A percentile compares a stretch with the other conserved stretches of the same genome.
Conservation (phyloP, 1,139 yeast species). For the Debaryomyces fabryi region DNA sequence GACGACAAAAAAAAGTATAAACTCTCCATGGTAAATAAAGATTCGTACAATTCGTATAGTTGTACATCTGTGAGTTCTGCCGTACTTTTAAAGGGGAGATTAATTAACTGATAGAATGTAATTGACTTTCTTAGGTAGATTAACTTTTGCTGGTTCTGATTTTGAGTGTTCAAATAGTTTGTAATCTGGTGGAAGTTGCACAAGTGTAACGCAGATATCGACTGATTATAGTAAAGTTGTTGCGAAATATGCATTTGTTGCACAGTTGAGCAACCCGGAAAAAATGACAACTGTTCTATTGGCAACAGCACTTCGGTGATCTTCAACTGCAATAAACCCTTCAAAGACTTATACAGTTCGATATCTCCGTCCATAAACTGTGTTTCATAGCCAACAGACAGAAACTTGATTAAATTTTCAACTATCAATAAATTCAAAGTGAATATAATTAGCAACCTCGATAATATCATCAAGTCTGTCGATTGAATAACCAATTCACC, state of each 20-base stretch:
- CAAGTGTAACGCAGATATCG: constrained; percentile 36
- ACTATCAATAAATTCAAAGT: constrained; percentile 34
- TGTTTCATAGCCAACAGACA: constrained; percentile 1
- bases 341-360: constrained; percentile 20
- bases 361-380: constrained; percentile 2
- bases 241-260: constrained; percentile 21
- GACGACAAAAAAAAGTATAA: constrained; percentile 35
- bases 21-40: constrained; percentile 37
- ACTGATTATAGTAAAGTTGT: constrained; percentile 38
- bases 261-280: constrained; percentile 18
- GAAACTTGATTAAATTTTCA: constrained; percentile 35
- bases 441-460: constrained; percentile 31
- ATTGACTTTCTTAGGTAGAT: constrained; percentile 38
- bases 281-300: constrained; percentile 32
- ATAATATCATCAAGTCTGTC: constrained; percentile 35
- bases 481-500: constrained; percentile 29
- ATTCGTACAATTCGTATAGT: constrained; percentile 39
- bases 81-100: constrained; percentile 25
- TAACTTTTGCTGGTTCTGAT: constrained; percentile 38
- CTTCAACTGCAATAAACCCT: constrained; percentile 32
- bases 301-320: constrained; percentile 32
- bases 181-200: constrained; percentile 40
- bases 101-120: constrained; percentile 40
- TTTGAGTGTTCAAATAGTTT: constrained; percentile 22
- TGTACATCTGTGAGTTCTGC: constrained; percentile 26